Percentiles rank a stretch among this genome's conserved stretches.
Conservation (phyloP, 179 eudicot genomes). For the Amaranthus tricolor region DNA sequence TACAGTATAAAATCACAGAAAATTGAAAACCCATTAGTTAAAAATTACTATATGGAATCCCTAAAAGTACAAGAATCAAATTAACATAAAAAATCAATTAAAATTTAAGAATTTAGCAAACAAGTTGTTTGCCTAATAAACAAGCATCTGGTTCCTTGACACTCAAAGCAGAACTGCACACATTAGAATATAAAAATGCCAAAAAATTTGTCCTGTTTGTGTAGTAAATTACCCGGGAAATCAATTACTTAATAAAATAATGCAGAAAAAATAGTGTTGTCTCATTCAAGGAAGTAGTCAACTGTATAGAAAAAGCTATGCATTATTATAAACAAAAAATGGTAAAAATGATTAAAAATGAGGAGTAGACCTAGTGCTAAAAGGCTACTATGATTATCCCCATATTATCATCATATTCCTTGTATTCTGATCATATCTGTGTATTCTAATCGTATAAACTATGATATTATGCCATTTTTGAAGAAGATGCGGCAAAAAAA, state of each 20-base stretch:
- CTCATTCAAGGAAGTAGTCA: not conserved
- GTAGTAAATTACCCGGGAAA: slow-evolving; percentile 6
- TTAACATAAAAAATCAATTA: not conserved
- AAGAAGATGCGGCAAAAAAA: too few relatives aligned
- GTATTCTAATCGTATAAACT: too few relatives aligned
- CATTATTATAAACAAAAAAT: not conserved
- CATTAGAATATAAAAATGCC: not conserved
- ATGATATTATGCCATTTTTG: too few relatives aligned
- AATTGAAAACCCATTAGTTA: too few relatives aligned
- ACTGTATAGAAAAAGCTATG: not conserved
- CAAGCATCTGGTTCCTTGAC: not conserved
- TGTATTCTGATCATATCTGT: too few relatives aligned
- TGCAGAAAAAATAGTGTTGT: not conserved
- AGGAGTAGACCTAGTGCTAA: too few relatives aligned
- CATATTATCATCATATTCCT: too few relatives aligned
- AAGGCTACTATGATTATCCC: too few relatives aligned
- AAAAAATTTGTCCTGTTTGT: not conserved
- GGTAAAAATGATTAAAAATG: not conserved
- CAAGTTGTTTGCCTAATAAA: not conserved
- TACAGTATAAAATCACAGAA: too few relatives aligned
- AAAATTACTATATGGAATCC: too few relatives aligned
- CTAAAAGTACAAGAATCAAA: too few relatives aligned
- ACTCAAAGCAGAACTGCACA: not conserved
- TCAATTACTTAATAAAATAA: not conserved
- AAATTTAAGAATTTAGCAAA: not conserved